A percentile compares a stretch with the other conserved stretches of the same genome.
Conservation (phyloP, 306 rosid species). For the Macrotyloma uniflorum region DNA sequence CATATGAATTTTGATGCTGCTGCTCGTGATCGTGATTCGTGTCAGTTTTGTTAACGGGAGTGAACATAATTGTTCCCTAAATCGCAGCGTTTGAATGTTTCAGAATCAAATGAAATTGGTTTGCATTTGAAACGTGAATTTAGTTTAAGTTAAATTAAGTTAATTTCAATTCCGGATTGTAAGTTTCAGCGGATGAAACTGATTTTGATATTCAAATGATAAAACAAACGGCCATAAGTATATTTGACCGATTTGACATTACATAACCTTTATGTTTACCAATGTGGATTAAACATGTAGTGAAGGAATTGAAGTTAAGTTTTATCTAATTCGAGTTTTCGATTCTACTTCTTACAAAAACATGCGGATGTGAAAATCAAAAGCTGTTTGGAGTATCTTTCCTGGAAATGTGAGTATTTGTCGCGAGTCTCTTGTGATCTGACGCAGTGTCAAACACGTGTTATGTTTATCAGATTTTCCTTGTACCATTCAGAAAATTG, state of each 20-base stretch:
- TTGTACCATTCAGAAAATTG: no score
- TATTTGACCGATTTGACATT: constrained; percentile 14
- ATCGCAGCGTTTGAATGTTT: neutral
- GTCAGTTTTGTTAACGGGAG: neutral
- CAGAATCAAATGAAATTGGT: neutral
- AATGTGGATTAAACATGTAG: neutral
- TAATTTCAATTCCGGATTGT: neutral
- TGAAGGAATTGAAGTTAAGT: neutral
- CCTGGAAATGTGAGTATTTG: neutral
- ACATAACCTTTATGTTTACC: neutral
- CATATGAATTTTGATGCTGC: neutral
- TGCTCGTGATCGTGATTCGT: neutral
- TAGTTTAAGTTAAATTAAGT: neutral
- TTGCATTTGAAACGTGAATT: neutral
- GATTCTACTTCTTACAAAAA: no score
- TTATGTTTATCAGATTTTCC: no score
- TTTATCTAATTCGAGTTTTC: neutral
- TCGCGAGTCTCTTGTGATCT: neutral
- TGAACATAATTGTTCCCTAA: neutral
- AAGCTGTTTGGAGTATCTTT: neutral
- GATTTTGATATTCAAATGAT: neutral
- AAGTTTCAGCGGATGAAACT: neutral
- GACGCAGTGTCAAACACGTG: no score
- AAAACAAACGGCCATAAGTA: neutral
- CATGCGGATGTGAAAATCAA: neutral